A percentile compares a stretch with the other conserved stretches of the same genome.
These are phyloP conservation scores for Lactarius trivialis DNA, from an alignment of 768 basidiomycete species.

Conservation along the genomic window DNA sequence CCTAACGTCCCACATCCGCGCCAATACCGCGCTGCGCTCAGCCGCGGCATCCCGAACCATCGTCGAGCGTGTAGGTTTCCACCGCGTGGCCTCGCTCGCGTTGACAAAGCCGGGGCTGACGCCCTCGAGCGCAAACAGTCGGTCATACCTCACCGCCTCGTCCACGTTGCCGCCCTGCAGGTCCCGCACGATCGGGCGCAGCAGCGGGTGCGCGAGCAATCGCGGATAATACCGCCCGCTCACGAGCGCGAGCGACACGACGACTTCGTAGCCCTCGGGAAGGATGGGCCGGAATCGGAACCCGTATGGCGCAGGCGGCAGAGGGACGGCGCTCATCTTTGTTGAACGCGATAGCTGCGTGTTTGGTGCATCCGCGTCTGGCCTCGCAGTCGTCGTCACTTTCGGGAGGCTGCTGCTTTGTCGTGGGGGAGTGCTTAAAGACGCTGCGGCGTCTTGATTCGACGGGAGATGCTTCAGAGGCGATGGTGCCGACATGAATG, in stretches of 20 bases:
- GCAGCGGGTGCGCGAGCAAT: constrained; percentile 57
- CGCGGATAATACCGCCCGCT: constrained; percentile 78
- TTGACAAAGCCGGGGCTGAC: constrained; percentile 60
- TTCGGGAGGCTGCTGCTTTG: neutral
- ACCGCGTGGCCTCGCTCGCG: constrained; percentile 59
- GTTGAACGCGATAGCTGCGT: constrained; percentile 34
- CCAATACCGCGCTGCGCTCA: constrained; percentile 40
- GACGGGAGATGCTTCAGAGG: constrained; percentile 32
- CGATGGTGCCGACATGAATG: constrained; percentile 30
- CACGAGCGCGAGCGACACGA: constrained; percentile 62
- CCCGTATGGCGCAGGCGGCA: constrained; percentile 61
- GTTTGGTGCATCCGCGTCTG: constrained; percentile 23
- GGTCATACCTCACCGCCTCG: constrained; percentile 35
- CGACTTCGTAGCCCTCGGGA: constrained; percentile 51
- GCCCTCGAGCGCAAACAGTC: constrained; percentile 70
- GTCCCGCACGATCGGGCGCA: constrained; percentile 37
- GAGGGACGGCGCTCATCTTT: constrained; percentile 32
- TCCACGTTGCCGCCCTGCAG: constrained; percentile 30
- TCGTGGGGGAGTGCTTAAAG: constrained; percentile 15
- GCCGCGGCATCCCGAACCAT: constrained; percentile 62
- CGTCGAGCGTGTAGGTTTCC: constrained; percentile 42
- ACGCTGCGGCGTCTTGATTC: constrained; percentile 28
- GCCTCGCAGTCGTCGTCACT: constrained; percentile 20
- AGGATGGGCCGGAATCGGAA: constrained; percentile 68
- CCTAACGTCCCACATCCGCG: constrained; percentile 33